These are phyloP conservation scores for Penicillium pulvis DNA, from an alignment of 495 filamentous ascomycete species.

Conservation along the genomic window DNA sequence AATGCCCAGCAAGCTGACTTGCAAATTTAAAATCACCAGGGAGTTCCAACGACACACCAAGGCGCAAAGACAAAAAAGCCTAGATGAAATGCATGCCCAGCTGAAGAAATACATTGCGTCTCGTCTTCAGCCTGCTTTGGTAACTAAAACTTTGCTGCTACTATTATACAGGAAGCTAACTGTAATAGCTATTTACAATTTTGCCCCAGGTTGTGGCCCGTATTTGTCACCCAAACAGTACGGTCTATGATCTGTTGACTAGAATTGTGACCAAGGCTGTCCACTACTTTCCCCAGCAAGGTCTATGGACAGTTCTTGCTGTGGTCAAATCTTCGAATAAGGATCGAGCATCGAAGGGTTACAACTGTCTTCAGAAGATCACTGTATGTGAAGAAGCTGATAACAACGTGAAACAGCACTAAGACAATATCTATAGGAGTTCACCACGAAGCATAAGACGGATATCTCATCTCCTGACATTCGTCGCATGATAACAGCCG, in stretches of 20 bases:
- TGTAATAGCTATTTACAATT: conserved; percentile 74
- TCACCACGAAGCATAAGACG: conserved; percentile 43
- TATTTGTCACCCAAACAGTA: conserved; percentile 79
- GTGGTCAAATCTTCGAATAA: conserved; percentile 64
- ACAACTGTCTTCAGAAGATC: conserved; percentile 51
- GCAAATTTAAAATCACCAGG: conserved; percentile 19
- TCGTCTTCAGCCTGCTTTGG: conserved; percentile 77
- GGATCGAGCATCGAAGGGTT: conserved; percentile 49
- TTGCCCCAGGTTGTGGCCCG: conserved; percentile 89
- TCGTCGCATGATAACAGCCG: conserved; percentile 70
- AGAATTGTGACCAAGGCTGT: conserved; percentile 82
- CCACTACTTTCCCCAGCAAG: conserved; percentile 77
- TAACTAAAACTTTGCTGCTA: conserved; percentile 15
- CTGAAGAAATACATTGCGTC: conserved; percentile 68
- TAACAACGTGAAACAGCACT: neutral
- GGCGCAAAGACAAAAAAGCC: conserved; percentile 61
- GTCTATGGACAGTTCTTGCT: conserved; percentile 89
- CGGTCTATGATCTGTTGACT: conserved; percentile 73
- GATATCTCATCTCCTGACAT: conserved; percentile 55
- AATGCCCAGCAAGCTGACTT: neutral
- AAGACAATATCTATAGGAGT: conserved; percentile 38
- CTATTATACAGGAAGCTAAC: conserved; percentile 22
- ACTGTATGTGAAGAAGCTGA: conserved; percentile 26
- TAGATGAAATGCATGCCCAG: conserved; percentile 70
- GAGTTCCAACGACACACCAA: conserved; percentile 59